Conservation (phyloP, 2,329 filamentous ascomycete species). For the Monosporascus cannonballus region DNA sequence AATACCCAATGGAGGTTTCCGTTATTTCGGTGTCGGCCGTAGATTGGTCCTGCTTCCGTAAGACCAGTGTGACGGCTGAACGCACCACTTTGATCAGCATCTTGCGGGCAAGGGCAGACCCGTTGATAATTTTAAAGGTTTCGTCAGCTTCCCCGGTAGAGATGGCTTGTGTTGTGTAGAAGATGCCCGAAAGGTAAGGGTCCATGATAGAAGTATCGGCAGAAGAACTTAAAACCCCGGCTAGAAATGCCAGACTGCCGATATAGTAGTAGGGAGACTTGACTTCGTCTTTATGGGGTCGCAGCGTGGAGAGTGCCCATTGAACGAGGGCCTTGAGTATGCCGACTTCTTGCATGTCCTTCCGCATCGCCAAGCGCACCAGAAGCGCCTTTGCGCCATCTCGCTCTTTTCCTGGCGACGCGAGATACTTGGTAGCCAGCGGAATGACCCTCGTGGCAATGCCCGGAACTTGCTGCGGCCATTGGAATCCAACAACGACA, state of each 20-base stretch:
- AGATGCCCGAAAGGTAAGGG: constrained; percentile 58
- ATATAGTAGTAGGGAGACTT: constrained; percentile 67
- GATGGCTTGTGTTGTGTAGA: constrained; percentile 56
- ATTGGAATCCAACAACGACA: constrained; percentile 41
- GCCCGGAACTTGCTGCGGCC: constrained; percentile 58
- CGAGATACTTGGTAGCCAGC: constrained; percentile 65
- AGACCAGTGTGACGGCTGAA: constrained; percentile 61
- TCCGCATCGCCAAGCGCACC: constrained; percentile 73
- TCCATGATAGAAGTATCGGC: constrained; percentile 71
- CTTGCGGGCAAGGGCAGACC: constrained; percentile 76
- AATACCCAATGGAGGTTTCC: constrained; percentile 75
- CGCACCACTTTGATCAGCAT: constrained; percentile 79
- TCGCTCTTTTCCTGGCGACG: constrained; percentile 75
- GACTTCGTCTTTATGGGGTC: constrained; percentile 31
- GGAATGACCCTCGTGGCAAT: constrained; percentile 66
- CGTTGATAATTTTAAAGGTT: constrained; percentile 49
- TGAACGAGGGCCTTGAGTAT: constrained; percentile 61
- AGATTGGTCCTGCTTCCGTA: constrained; percentile 44
- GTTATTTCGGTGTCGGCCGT: constrained; percentile 49
- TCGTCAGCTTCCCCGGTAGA: constrained; percentile 40
- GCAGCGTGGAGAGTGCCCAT: constrained; percentile 63
- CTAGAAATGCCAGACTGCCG: constrained; percentile 73
- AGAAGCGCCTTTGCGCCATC: constrained; percentile 81
- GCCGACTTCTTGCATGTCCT: constrained; percentile 78
- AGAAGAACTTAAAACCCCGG: constrained; percentile 63